Conservation (phyloP, 164 flowering plant genomes). For the Berberis thunbergii region DNA sequence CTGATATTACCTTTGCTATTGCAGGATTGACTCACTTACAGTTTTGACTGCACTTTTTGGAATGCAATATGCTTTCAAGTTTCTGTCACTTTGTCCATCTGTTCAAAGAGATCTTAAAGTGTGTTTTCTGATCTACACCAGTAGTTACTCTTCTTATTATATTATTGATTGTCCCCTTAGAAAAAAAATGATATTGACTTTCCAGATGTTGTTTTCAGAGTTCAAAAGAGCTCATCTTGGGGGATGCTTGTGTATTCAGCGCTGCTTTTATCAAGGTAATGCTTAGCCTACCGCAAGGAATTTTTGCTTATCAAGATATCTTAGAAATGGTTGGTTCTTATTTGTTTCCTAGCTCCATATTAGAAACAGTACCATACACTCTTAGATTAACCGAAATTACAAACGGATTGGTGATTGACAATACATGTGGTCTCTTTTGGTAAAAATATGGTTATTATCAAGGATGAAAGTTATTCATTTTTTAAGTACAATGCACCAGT, state of each 20-base stretch:
- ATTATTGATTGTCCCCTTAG: neutral
- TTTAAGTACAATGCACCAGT: too few relatives aligned
- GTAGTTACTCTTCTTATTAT: neutral
- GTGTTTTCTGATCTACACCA: slow-evolving; percentile 2
- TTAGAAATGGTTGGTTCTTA: neutral
- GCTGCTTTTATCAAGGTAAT: slow-evolving; percentile 70
- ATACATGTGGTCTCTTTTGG: too few relatives aligned
- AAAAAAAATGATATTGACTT: neutral
- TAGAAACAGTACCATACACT: too few relatives aligned
- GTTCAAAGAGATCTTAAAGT: slow-evolving; percentile 76
- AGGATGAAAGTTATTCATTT: too few relatives aligned
- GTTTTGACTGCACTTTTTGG: slow-evolving; percentile 70
- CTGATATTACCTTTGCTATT: slow-evolving; percentile 11
- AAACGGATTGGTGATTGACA: too few relatives aligned
- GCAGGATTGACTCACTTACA: slow-evolving; percentile 86
- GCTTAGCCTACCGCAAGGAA: neutral
- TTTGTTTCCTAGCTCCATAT: too few relatives aligned
- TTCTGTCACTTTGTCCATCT: slow-evolving; percentile 68
- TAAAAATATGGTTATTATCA: too few relatives aligned
- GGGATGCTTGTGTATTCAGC: slow-evolving; percentile 69
- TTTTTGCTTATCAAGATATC: neutral
- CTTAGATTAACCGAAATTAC: too few relatives aligned
- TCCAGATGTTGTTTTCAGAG: slow-evolving; percentile 42
- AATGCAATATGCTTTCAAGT: slow-evolving; percentile 71
- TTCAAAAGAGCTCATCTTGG: slow-evolving; percentile 55